Evolutionary conservation across 768 basidiomycete species (phyloP).

Genomic region (Tulasnella sp.): DNA sequence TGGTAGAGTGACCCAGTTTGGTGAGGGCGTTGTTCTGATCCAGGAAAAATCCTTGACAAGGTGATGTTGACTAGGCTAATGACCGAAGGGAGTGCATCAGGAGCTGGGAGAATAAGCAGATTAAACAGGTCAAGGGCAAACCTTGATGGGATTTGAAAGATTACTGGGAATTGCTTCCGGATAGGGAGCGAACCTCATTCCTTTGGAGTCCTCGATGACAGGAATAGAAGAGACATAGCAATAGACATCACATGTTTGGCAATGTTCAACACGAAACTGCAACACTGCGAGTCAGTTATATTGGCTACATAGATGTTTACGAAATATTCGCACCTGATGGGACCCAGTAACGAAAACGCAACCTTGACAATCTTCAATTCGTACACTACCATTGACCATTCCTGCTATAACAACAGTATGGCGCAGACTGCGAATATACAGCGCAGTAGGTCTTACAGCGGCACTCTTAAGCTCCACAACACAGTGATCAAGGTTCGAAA

Average conservation of each 20-base stretch:
- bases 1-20: constrained; percentile 8
- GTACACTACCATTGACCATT: background rate
- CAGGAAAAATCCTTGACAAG: constrained; percentile 4
- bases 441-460: background rate
- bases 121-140: background rate
- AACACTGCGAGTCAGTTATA: background rate
- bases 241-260: background rate
- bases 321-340: constrained; percentile 3
- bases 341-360: background rate
- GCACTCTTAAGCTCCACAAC: background rate
- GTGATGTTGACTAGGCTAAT: background rate
- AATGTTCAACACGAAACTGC: constrained; percentile 7
- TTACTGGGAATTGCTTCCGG: background rate
- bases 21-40: background rate
- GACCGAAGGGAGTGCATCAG: background rate
- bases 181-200: background rate
- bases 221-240: background rate
- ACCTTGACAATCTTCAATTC: background rate
- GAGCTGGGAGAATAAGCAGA: background rate
- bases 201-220: constrained; percentile 1
- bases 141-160: background rate
- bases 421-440: background rate
- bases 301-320: background rate
- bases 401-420: background rate
- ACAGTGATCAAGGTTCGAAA: background rate